These are phyloP conservation scores for Phytophthora agathidicida DNA, from an alignment of 352 stramenopile species.

Conservation along the genomic window DNA sequence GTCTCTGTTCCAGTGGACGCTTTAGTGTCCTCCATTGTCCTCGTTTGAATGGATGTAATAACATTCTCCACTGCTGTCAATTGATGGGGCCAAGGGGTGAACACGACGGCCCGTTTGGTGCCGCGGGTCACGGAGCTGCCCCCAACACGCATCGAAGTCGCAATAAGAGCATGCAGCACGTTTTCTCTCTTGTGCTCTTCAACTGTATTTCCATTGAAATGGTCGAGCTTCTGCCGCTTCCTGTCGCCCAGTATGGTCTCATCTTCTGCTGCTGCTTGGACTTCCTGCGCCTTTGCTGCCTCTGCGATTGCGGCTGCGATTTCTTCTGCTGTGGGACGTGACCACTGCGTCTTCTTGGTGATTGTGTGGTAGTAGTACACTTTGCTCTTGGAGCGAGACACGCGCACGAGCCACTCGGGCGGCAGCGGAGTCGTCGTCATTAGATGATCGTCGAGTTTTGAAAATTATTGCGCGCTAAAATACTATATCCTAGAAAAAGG, in stretches of 20 bases:
- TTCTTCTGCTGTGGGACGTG: slow-evolving; percentile 38
- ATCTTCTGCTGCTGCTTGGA: background rate
- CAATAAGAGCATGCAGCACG: slow-evolving; percentile 34
- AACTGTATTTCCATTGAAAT: slow-evolving; percentile 9
- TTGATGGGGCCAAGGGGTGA: slow-evolving; percentile 73
- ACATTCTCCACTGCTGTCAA: slow-evolving; percentile 62
- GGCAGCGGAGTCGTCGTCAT: slow-evolving; percentile 39
- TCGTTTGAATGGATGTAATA: slow-evolving; percentile 46
- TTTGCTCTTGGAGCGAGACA: slow-evolving; percentile 74
- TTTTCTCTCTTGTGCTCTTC: slow-evolving; percentile 8
- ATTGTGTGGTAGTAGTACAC: slow-evolving; percentile 72
- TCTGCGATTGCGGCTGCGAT: background rate
- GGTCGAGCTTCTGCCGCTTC: slow-evolving; percentile 27
- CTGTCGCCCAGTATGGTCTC: background rate
- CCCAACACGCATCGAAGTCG: slow-evolving; percentile 66
- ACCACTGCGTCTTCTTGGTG: slow-evolving; percentile 66
- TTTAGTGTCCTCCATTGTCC: slow-evolving; percentile 12
- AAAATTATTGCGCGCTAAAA: background rate
- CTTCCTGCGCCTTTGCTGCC: background rate
- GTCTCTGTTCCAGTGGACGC: slow-evolving; percentile 27
- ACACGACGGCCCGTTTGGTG: slow-evolving; percentile 31
- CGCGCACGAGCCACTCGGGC: slow-evolving; percentile 59
- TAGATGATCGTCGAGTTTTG: background rate
- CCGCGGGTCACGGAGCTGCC: slow-evolving; percentile 37
- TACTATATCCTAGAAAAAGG: too few species aligned